Conservation (phyloP, 1,284 basidiomycete genomes). For the Leccinum solheimii region DNA sequence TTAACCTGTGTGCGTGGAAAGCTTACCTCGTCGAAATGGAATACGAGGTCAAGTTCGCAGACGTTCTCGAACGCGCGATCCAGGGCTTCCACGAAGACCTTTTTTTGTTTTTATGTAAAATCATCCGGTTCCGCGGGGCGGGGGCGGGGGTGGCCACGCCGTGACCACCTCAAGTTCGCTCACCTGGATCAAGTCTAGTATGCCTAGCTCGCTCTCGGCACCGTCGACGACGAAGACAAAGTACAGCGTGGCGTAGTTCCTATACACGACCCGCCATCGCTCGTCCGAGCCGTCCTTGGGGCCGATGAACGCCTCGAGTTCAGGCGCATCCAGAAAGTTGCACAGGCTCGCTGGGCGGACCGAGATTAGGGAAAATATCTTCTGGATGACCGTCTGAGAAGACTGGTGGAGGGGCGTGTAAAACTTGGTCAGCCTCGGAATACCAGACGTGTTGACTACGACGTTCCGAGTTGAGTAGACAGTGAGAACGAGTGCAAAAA, state of each 20-base stretch:
- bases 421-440: constrained; percentile 94
- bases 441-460: constrained; percentile 83
- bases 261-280: constrained; percentile 74
- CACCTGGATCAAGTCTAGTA: constrained; percentile 96
- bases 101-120: not conserved
- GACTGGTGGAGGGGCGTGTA: constrained; percentile 85
- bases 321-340: constrained; percentile 91
- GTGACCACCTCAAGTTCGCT: constrained; percentile 22
- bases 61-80: constrained; percentile 98
- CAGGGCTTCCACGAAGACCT: constrained; percentile 96
- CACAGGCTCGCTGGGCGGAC: constrained; percentile 78
- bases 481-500: constrained; percentile 45
- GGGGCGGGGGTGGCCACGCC: not conserved
- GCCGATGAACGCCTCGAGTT: constrained; percentile 75
- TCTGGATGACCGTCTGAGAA: constrained; percentile 71
- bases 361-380: constrained; percentile 84
- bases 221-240: constrained; percentile 97
- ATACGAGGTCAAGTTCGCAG: constrained; percentile 97
- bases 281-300: constrained; percentile 56
- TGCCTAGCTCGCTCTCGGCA: constrained; percentile 94
- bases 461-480: constrained; percentile 20
- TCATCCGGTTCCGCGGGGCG: not conserved
- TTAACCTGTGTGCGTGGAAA: constrained; percentile 1
- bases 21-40: constrained; percentile 95
- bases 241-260: constrained; percentile 93